Evolutionary conservation across 805 yeast species (phyloP), one percentile per base, ranked within the genome.

Genomic region (Saccharomycopsis babjevae): DNA sequence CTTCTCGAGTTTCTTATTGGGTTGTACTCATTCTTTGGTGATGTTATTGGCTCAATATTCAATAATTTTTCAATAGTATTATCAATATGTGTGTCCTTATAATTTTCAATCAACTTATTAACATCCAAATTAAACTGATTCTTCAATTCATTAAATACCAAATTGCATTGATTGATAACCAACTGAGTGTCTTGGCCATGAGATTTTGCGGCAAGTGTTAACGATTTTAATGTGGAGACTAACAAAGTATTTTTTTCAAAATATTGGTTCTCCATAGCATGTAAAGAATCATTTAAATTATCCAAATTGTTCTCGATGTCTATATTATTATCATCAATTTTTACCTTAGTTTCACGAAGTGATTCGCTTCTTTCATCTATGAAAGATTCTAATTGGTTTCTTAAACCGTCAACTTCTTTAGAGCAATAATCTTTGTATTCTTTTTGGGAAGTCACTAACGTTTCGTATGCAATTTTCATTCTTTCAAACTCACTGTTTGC

Each of bases 401-500:
- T 72, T 57, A 83, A 66, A 5, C 67, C 68, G 8, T 66, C 65
- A 13, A 84, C 64, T 67, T 83, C 82, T 52, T 70, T 67, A 57
- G 71, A 75, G 65, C 80, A 82, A 61, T 78, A 78, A 16, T 68
- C 71, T 66, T 81, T 80, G 68, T 81, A 83, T 61, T 82, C 81
- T 57, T 72, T 72, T 64, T 83, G 85, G 3, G 82, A 73, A 1
- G 76, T 74, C 30, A 81, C 72, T 34, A 86, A 68, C 0, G 84
- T 78, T 64, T 84, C 86, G 68, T 85, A 84, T 6, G 86, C 79
- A 34, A 76, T 76, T 66, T 83, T 80, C 64, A 83, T 73, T 59
- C 85, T 68, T 67, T 82, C 86, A 57, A 72, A 74, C 67, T 86
- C 90, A 1, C 82, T 74, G 0, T 77, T 73, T 8, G 79, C 70